Base-by-base conservation (phyloP, 768 basidiomycete genomes). In the Pleurotus pulmonarius region DNA sequence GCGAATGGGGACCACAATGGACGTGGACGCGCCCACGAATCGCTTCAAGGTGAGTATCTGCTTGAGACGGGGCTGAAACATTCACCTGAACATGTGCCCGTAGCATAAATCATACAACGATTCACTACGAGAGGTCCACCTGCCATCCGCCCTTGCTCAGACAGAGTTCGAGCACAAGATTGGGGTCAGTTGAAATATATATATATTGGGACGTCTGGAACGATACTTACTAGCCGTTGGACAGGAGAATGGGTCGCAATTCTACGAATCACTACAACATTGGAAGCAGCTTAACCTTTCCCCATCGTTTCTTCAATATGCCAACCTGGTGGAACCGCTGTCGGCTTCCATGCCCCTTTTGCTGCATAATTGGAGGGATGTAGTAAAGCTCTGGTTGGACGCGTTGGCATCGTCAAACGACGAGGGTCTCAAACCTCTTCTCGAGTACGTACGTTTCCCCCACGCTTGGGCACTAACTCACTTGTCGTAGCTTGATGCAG, bases 281-380 rank as follows among this genome's bases (percentile, higher is more conserved):
- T 91, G 88, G 86, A 74, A 81, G 61, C 87, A 94, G 62, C 79
- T 94, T 58, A 93, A 90, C 67, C 80, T 95, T 18, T 78, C 90
- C 2, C 82, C 88, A 0, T 76, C 83, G 1, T 94, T 94, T 67
- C 69, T 92, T 54, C 70, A 75, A 25, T 94, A 92, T 64, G 83
- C 86, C 2, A 75, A 79, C 56, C 78, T 79, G 59, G 83, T 78
- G 0, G 79, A 85, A 41, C 68, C 77, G 0, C 72, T 92, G 39
- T 84, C 88, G 4, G 78, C 83, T 2, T 92, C 89, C 4, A 83
- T 94, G 81, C 87, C 92, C 1, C 73, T 93, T 25, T 79, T 95
- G 12, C 74, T 95, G 6, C 89, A 91, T 63, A 86, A 93, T 68
- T 90, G 88, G 84, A 73, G 75, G 60, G 83, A 87, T 12, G 77